A percentile compares a stretch with the other conserved stretches of the same genome.
phyloP scores from a whole-genome alignment of 1,284 basidiomycete genomes.

The Leccinum subspadiceum region DNA sequence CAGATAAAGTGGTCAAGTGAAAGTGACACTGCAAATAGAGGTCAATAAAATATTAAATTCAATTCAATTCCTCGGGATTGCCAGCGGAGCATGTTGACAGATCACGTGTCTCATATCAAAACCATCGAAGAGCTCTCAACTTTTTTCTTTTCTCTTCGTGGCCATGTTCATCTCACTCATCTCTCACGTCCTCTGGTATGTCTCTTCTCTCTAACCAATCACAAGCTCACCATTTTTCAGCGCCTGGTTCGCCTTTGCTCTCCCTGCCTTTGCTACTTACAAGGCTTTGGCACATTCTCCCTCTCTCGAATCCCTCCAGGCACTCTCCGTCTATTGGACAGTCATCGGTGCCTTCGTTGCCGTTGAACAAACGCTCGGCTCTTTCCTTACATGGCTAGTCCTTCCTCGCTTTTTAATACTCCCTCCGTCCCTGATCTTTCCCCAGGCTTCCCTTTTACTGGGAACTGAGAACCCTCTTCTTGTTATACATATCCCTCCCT shows the following conservation, averaged over 20 bases:
- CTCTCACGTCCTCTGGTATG: constrained; percentile 40
- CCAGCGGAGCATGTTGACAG: constrained; percentile 2
- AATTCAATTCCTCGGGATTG: background rate
- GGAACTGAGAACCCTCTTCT: constrained; percentile 66
- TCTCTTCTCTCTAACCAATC: background rate
- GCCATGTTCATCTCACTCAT: constrained; percentile 48
- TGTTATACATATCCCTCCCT: constrained; percentile 73
- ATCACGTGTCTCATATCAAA: constrained; percentile 1
- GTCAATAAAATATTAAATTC: constrained; percentile 11
- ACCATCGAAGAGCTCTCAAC: too few species aligned
- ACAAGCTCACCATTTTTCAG: constrained; percentile 30
- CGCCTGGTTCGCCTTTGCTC: constrained; percentile 67
- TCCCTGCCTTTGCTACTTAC: constrained; percentile 63
- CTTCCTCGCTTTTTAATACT: background rate
- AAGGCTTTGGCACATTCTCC: constrained; percentile 64
- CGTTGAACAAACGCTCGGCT: constrained; percentile 66
- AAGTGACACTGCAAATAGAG: background rate
- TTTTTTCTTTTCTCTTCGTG: background rate
- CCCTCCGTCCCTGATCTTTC: constrained; percentile 13
- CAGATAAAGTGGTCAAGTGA: constrained; percentile 4
- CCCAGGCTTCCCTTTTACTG: constrained; percentile 80
- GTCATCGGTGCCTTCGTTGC: constrained; percentile 50
- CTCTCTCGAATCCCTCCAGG: constrained; percentile 45
- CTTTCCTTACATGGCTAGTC: constrained; percentile 69
- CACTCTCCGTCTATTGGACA: constrained; percentile 59